Evolutionary conservation across 2,329 filamentous ascomycete species (phyloP).

Genomic region (Thielaviopsis populi): DNA sequence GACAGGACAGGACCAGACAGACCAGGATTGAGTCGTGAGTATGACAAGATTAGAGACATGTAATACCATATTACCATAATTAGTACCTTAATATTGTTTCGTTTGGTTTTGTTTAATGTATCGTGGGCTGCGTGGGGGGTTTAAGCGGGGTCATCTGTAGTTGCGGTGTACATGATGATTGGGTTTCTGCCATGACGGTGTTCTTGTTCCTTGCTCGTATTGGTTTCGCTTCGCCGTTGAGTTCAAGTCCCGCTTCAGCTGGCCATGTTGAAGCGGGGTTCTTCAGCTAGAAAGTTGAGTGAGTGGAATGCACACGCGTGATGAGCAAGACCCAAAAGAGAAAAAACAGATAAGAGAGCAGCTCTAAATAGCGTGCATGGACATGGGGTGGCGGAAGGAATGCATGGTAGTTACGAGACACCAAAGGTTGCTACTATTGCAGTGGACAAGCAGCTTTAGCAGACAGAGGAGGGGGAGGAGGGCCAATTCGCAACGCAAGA

Average conservation of each 20-base stretch:
- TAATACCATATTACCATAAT: not conserved
- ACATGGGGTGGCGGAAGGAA: not conserved
- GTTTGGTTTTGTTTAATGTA: not conserved
- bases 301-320: not conserved
- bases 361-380: not conserved
- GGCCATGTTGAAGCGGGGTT: not conserved
- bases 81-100: not conserved
- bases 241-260: not conserved
- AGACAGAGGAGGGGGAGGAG: not conserved
- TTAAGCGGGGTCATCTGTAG: not conserved
- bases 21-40: not conserved
- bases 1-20: no score
- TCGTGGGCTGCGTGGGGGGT: no score
- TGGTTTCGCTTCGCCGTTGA: not conserved
- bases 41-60: not conserved
- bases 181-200: not conserved
- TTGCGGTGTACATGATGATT: not conserved
- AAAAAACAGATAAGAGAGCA: not conserved
- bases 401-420: not conserved
- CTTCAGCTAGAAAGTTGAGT: not conserved
- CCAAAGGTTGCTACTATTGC: not conserved
- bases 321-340: not conserved
- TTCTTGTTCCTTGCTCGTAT: no score
- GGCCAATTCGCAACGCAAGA: not conserved
- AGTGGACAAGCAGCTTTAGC: not conserved